These are phyloP conservation scores for Suillus plorans DNA, from an alignment of 768 basidiomycete species.

Conservation along the genomic window DNA sequence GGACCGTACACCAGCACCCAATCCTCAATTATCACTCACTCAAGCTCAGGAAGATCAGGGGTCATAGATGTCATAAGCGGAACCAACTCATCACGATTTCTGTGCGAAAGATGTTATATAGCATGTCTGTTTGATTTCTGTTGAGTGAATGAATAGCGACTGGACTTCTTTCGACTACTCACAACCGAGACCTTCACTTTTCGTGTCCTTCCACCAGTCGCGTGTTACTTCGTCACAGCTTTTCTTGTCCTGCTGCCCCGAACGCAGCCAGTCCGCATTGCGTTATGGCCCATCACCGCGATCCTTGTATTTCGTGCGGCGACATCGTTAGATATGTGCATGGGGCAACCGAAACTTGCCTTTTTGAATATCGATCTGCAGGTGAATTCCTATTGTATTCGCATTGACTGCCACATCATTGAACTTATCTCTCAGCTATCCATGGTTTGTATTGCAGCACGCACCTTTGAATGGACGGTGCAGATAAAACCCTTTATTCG, in stretches of 20 bases:
- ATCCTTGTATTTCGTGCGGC: conserved; percentile 42
- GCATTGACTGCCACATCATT: background rate
- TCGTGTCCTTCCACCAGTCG: conserved; percentile 40
- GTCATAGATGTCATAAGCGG: no score
- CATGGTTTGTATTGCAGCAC: conserved; percentile 13
- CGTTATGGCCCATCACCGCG: conserved; percentile 45
- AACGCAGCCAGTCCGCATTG: conserved; percentile 44
- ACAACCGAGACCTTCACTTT: conserved; percentile 32
- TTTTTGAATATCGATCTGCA: conserved; percentile 11
- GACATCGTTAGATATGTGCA: conserved; percentile 9
- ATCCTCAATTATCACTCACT: no score
- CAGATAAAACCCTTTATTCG: conserved; percentile 15
- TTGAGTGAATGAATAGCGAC: no score
- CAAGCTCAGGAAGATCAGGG: no score
- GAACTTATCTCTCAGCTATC: conserved; percentile 9
- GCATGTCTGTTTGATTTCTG: no score
- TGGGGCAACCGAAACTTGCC: background rate
- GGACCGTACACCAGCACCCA: no score
- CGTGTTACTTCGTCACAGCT: conserved; percentile 50
- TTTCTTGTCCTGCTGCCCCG: conserved; percentile 47
- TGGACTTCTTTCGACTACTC: no score
- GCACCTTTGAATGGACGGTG: conserved; percentile 20
- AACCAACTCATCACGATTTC: no score
- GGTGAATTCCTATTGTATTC: conserved; percentile 6
- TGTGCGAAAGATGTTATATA: no score